Evolutionary conservation across 176 grass and related monocot genomes (phyloP).

Genomic region (Oryza brachyantha): DNA sequence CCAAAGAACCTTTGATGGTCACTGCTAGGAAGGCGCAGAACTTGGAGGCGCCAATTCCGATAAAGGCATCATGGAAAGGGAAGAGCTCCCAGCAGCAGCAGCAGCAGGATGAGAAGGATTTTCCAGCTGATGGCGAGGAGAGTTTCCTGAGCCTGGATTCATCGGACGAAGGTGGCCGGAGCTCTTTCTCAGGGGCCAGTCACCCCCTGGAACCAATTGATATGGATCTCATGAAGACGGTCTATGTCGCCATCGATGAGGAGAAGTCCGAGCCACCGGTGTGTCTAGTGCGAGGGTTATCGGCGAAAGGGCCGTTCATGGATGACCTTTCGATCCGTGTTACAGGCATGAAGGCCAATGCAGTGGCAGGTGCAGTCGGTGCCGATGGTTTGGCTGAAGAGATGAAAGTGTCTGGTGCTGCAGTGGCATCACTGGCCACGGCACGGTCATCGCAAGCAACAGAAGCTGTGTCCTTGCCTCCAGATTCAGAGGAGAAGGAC

Average conservation of each 20-base stretch:
- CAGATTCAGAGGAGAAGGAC: constrained; percentile 80
- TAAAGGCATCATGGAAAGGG: constrained; percentile 64
- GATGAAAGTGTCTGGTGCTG: constrained; percentile 38
- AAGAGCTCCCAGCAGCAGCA: constrained; percentile 40
- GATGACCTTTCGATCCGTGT: constrained; percentile 65
- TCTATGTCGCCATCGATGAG: constrained; percentile 85
- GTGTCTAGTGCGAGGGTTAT: constrained; percentile 54
- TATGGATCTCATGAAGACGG: constrained; percentile 90
- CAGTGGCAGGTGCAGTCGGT: constrained; percentile 16
- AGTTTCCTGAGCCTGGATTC: constrained; percentile 83
- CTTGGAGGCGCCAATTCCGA: constrained; percentile 38
- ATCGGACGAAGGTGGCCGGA: constrained; percentile 59
- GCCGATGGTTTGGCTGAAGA: constrained; percentile 47
- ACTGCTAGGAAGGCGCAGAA: constrained; percentile 39
- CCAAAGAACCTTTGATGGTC: constrained; percentile 34
- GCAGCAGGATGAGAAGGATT: constrained; percentile 55
- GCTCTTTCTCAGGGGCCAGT: constrained; percentile 81
- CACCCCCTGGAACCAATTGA: constrained; percentile 85
- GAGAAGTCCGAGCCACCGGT: constrained; percentile 44
- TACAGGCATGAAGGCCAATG: constrained; percentile 50
- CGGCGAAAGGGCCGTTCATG: constrained; percentile 67
- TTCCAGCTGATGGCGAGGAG: constrained; percentile 54
- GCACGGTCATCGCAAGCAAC: constrained; percentile 39
- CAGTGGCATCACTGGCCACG: constrained; percentile 27
- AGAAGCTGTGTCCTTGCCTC: constrained; percentile 44